Conservation (phyloP, 2,329 filamentous ascomycete genomes). For the Alternaria infectoria region DNA sequence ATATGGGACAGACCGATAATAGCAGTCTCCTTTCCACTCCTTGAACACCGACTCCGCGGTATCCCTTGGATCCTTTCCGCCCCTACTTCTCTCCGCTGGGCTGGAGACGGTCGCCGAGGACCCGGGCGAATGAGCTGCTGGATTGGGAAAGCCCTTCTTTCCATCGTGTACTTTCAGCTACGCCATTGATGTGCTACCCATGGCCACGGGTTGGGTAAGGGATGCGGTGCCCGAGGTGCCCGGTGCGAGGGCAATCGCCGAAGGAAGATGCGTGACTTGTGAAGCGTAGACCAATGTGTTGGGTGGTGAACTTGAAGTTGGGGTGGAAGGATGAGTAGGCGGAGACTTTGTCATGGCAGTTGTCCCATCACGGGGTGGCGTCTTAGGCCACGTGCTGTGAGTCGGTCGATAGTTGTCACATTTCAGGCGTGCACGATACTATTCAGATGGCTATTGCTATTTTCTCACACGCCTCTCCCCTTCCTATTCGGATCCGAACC, state of each 20-base stretch:
- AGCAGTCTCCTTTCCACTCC: not conserved
- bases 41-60: not conserved
- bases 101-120: not conserved
- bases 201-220: not conserved
- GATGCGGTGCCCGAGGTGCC: not conserved
- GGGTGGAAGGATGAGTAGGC: not conserved
- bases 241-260: not conserved
- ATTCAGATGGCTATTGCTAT: not conserved
- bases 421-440: not conserved
- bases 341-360: not conserved
- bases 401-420: not conserved
- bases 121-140: not conserved
- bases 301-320: not conserved
- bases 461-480: not conserved
- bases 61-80: not conserved
- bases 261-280: not conserved
- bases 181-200: not conserved
- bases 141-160: not conserved
- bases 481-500: not conserved
- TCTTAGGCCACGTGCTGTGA: not conserved
- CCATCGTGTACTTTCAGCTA: not conserved
- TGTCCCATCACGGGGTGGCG: not conserved
- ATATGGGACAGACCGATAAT: not conserved
- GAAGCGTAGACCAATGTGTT: not conserved
- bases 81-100: not conserved